These are phyloP conservation scores for Kodamaea anthophila DNA, from an alignment of 1,139 yeast species.

Conservation along the genomic window DNA sequence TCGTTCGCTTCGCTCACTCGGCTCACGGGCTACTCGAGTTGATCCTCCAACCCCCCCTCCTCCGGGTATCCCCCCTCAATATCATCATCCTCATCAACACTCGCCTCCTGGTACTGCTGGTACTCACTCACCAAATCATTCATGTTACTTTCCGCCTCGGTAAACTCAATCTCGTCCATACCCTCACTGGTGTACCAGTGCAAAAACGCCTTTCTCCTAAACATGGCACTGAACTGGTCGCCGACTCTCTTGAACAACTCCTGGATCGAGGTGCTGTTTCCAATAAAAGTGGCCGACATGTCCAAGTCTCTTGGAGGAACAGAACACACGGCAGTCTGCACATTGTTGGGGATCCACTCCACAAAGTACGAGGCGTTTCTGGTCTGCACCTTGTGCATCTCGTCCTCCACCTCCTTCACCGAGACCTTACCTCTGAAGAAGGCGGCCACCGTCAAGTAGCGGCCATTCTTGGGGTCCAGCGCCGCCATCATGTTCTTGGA, in stretches of 20 bases:
- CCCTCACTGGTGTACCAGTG: constrained; percentile 96
- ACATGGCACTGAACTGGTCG: constrained; percentile 87
- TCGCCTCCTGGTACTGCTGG: constrained; percentile 87
- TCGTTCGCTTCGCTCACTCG: too few relatives aligned
- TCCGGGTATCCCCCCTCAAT: constrained; percentile 51
- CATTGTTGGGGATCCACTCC: constrained; percentile 96
- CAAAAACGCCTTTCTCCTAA: constrained; percentile 88
- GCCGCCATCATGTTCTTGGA: constrained; percentile 95
- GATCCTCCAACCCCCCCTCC: constrained; percentile 56
- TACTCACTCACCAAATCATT: constrained; percentile 83
- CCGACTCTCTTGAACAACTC: constrained; percentile 87
- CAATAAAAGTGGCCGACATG: constrained; percentile 88
- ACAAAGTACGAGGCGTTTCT: constrained; percentile 79
- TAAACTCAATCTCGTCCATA: constrained; percentile 91
- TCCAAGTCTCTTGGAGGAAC: constrained; percentile 83
- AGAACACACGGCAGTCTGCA: constrained; percentile 88
- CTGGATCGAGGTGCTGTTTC: constrained; percentile 88
- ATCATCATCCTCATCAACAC: constrained; percentile 66
- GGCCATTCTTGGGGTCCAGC: constrained; percentile 83
- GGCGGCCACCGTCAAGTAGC: constrained; percentile 91
- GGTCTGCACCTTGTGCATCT: constrained; percentile 79
- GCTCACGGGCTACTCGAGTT: constrained; percentile 34
- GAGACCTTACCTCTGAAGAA: constrained; percentile 92
- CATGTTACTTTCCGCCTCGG: constrained; percentile 83
- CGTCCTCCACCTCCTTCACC: constrained; percentile 89